Evolutionary conservation across 495 filamentous ascomycete genomes (phyloP), one percentile per base, ranked within the genome.

Genomic region (Penicillium daleae): DNA sequence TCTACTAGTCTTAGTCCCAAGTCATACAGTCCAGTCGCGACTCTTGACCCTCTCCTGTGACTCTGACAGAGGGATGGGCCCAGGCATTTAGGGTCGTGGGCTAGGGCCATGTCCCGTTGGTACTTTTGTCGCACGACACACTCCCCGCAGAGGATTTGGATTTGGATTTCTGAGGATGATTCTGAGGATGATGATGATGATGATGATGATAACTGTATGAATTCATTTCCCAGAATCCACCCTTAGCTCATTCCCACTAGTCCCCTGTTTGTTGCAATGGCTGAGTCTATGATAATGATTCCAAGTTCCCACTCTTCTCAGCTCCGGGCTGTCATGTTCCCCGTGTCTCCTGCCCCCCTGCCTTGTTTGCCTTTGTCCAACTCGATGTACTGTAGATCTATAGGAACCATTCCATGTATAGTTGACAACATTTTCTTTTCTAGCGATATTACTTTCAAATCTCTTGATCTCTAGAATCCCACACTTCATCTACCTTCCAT

Each of bases 51-150:
- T n/a, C n/a, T n/a, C n/a, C n/a, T n/a, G n/a, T n/a, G n/a, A n/a
- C n/a, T n/a, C n/a, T n/a, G n/a, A n/a, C n/a, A n/a, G n/a, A n/a
- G n/a, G n/a, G n/a, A n/a, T n/a, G n/a, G n/a, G n/a, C n/a, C n/a
- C 42, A 4, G 42, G 42, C 19, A 22, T 44, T 21, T 44, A 44
- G 40, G 40, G 40, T 22, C n/a, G n/a, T 44, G n/a, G n/a, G n/a
- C 42, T 46, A 7, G 42, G 42, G 6, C 42, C 42, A 46, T 46
- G 42, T 22, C 42, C 42, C 31, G 51, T 54, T 54, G 27, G 51
- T 54, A 54, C 51, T 54, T 54, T 54, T 54, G 51, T 54, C 51
- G 29, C 51, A 54, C 51, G 51, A 54, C 51, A 52, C 50, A 50
- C 46, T 50, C 46, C 46, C 46, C 46, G 46, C 46, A 50, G 46